Evolutionary conservation across 2,329 filamentous ascomycete species (phyloP), one percentile per base, ranked within the genome.

Genomic region (Dactylella cylindrospora): DNA sequence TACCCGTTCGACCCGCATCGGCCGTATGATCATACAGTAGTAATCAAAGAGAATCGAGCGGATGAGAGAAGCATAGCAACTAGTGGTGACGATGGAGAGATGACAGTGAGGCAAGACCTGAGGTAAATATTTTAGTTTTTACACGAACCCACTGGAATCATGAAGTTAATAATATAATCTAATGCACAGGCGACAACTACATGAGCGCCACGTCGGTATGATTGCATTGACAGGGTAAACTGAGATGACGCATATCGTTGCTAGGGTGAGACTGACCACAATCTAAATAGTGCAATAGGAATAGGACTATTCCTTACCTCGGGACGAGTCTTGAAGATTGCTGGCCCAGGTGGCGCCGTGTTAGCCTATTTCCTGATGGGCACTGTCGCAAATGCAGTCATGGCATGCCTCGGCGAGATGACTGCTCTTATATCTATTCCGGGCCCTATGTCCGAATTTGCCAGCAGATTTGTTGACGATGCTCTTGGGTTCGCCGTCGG

Each of bases 401-500:
- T 73, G 41, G 72, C 71, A 3, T 72, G 69, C 33, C 61, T 71
- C 26, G 73, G 67, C 15, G 69, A 75, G 65, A 74, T 74, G 73
- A 73, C 73, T 10, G 73, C 73, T 2, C 67, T 74, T 41, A 72
- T 74, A 39, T 72, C 73, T 28, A 73, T 75, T 9, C 73, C 73
- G 29, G 73, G 73, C 12, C 70, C 73, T 2, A 73, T 73, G 25
- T 73, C 73, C 45, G 72, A 74, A 54, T 75, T 75, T 53, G 70
- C 71, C 22, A 67, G 71, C 20, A 69, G 73, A 28, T 75, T 74
- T 66, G 65, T 75, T 25, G 73, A 75, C 65, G 71, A 74, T 67
- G 73, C 73, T 22, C 70, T 76, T 15, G 75, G 75, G 26, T 76
- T 74, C 67, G 74, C 75, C 1, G 72, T 72, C 12, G 75, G 74